Conservation (phyloP, 1,284 basidiomycete species). For the Schizophyllum commune region DNA sequence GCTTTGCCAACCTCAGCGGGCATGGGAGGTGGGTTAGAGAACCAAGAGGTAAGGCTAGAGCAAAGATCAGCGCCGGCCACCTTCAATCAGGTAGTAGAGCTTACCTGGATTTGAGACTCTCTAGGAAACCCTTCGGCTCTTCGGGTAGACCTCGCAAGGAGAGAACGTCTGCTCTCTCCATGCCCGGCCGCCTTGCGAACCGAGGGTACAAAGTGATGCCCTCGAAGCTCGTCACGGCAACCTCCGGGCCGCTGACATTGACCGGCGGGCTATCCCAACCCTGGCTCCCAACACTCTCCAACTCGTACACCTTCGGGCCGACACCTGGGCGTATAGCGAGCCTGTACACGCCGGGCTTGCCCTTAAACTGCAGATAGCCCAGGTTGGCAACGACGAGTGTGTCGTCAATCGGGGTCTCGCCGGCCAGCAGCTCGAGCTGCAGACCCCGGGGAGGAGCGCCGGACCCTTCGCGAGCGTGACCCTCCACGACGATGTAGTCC, state of each 20-base stretch:
- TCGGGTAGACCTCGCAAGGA: conserved; percentile 28
- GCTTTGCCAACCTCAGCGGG: conserved; percentile 19
- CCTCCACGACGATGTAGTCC: conserved; percentile 89
- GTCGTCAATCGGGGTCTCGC: conserved; percentile 52
- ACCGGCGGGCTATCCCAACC: conserved; percentile 77
- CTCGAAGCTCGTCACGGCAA: conserved; percentile 81
- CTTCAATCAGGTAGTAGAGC: conserved; percentile 17
- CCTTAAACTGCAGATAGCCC: conserved; percentile 95
- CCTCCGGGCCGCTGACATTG: conserved; percentile 54
- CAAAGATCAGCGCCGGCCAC: conserved; percentile 15
- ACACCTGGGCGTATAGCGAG: conserved; percentile 79
- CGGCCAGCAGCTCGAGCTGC: conserved; percentile 69
- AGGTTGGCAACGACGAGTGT: conserved; percentile 91
- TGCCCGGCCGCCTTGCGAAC: conserved; percentile 63
- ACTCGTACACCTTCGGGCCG: conserved; percentile 72
- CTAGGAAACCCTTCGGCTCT: conserved; percentile 19
- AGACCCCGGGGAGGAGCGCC: conserved; percentile 73
- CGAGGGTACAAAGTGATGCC: conserved; percentile 86
- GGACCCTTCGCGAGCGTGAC: conserved; percentile 79
- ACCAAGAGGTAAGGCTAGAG: conserved; percentile 2
- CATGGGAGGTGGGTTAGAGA: not conserved
- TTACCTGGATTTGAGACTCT: conserved; percentile 5
- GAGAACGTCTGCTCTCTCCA: conserved; percentile 78
- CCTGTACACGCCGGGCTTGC: conserved; percentile 81
- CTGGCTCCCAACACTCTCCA: conserved; percentile 78